These are phyloP conservation scores for Diaporthe australafricana DNA, from an alignment of 2,329 filamentous ascomycete genomes.

Conservation along the genomic window DNA sequence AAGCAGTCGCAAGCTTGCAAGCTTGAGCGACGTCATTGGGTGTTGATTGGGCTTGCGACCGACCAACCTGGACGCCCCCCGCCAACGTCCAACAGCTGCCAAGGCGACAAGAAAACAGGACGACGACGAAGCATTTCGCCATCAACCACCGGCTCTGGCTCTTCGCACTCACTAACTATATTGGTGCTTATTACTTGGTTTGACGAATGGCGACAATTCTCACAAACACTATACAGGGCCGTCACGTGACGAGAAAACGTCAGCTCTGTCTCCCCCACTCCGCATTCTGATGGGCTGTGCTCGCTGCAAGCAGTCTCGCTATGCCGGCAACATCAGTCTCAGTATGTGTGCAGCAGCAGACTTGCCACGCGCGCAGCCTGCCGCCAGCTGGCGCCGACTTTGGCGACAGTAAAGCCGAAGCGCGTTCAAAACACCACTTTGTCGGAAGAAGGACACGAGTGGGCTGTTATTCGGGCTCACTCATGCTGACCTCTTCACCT, in stretches of 20 bases:
- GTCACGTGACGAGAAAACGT: constrained; percentile 3
- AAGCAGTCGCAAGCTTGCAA: constrained; percentile 16
- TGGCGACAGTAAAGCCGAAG: background rate
- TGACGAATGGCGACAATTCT: background rate
- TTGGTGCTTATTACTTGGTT: background rate
- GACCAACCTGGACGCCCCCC: constrained; percentile 12
- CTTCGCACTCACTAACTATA: background rate
- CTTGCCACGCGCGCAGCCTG: background rate
- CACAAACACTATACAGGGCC: background rate
- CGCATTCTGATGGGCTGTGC: too few relatives aligned
- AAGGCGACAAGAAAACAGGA: constrained; percentile 1
- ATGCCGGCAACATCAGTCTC: too few relatives aligned
- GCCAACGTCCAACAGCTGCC: constrained; percentile 22
- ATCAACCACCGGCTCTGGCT: background rate
- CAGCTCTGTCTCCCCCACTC: too few relatives aligned
- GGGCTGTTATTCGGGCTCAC: background rate
- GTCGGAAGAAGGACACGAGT: background rate
- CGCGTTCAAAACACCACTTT: background rate
- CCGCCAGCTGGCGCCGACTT: background rate
- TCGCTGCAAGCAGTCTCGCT: too few relatives aligned
- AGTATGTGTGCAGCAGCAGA: background rate
- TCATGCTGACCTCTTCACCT: background rate
- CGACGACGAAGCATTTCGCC: constrained; percentile 19
- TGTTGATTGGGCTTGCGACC: background rate
- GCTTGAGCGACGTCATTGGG: constrained; percentile 34